phyloP scores from a whole-genome alignment of 371 early-diverging fungal genomes.

The Mortierella polycephala region DNA sequence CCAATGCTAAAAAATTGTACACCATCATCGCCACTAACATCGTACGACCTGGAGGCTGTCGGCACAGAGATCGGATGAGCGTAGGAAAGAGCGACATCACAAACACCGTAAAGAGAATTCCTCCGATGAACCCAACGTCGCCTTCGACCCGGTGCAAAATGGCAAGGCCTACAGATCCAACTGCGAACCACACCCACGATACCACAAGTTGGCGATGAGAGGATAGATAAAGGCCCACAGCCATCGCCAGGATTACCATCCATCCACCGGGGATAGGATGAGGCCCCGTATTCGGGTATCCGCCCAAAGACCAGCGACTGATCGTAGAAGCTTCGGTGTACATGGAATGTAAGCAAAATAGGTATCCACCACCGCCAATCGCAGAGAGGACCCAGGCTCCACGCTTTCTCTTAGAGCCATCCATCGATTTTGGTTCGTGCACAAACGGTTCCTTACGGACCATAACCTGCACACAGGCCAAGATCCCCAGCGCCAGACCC shows the following conservation, averaged over 20 bases:
- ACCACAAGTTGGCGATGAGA: conserved; percentile 65
- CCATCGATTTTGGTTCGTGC: conserved; percentile 14
- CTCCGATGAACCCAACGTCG: conserved; percentile 73
- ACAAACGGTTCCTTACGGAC: conserved; percentile 55
- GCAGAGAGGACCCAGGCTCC: conserved; percentile 65
- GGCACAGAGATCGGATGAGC: conserved; percentile 66
- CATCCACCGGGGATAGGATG: conserved; percentile 81
- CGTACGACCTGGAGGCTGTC: conserved; percentile 75
- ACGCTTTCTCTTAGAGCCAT: conserved; percentile 10
- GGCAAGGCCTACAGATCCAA: conserved; percentile 63
- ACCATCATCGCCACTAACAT: conserved; percentile 67
- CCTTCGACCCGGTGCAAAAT: conserved; percentile 67
- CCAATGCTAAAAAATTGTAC: conserved; percentile 77
- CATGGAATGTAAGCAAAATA: conserved; percentile 81
- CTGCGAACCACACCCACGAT: conserved; percentile 65
- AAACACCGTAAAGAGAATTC: conserved; percentile 73
- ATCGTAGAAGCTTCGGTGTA: conserved; percentile 79
- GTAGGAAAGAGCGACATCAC: conserved; percentile 70
- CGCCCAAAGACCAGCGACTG: conserved; percentile 79
- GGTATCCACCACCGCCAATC: conserved; percentile 71
- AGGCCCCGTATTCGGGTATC: conserved; percentile 84
- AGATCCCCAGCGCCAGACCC: conserved; percentile 69
- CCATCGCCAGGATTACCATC: conserved; percentile 70
- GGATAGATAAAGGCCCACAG: conserved; percentile 64
- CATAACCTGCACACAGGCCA: conserved; percentile 66